Conservation (phyloP, 768 basidiomycete species). For the Dentipellis fragilis region DNA sequence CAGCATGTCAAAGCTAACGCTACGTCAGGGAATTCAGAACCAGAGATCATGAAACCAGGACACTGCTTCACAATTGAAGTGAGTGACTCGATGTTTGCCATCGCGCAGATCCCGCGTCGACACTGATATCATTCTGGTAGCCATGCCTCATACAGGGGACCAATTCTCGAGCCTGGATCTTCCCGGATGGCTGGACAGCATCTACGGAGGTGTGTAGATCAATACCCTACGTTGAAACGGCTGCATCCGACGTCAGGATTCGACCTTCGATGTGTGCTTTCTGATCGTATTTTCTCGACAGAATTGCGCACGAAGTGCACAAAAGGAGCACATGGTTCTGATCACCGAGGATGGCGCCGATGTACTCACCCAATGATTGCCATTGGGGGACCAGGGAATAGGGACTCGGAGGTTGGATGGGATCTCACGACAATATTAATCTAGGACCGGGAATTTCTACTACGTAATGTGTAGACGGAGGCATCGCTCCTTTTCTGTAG, state of each 20-base stretch:
- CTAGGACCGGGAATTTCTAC: no score
- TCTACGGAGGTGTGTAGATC: slow-evolving; percentile 58
- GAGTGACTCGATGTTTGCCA: slow-evolving; percentile 5
- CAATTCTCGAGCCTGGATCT: slow-evolving; percentile 61
- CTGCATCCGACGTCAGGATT: background rate
- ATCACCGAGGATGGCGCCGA: slow-evolving; percentile 75
- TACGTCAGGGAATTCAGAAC: slow-evolving; percentile 65
- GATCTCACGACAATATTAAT: background rate
- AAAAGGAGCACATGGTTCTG: slow-evolving; percentile 83
- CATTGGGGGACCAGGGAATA: background rate
- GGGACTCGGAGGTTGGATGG: no score
- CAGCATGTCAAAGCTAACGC: background rate
- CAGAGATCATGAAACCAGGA: slow-evolving; percentile 72
- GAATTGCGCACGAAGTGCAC: slow-evolving; percentile 77
- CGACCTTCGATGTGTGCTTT: background rate
- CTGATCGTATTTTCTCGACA: slow-evolving; percentile 17
- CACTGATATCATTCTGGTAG: slow-evolving; percentile 23
- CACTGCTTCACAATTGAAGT: slow-evolving; percentile 94
- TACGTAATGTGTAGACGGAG: no score
- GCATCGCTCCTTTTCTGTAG: no score
- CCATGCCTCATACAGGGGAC: slow-evolving; percentile 72
- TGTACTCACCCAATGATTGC: slow-evolving; percentile 44
- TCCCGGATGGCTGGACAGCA: slow-evolving; percentile 91
- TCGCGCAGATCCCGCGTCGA: background rate
- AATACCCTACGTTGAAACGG: background rate